These are phyloP conservation scores for Gonium pectorale DNA, from an alignment of 139 green algal species.

Conservation along the genomic window DNA sequence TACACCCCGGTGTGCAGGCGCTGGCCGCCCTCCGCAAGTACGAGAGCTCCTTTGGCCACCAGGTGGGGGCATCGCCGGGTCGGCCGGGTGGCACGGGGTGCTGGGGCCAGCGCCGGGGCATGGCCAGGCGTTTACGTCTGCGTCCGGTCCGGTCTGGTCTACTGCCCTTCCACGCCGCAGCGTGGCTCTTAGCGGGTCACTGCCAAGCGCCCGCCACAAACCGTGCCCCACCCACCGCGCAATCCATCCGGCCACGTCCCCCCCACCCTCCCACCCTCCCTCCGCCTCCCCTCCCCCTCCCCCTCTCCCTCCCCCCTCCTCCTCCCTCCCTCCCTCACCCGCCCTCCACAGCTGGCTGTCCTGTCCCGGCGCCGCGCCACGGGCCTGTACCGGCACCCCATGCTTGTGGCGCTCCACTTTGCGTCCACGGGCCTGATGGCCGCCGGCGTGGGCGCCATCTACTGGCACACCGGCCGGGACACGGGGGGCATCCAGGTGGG, in stretches of 20 bases:
- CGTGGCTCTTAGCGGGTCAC: too few relatives aligned
- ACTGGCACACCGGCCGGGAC: slow-evolving; percentile 61
- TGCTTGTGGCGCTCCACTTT: slow-evolving; percentile 66
- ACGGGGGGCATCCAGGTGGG: slow-evolving; percentile 63
- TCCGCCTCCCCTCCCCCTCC: too few relatives aligned
- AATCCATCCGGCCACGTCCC: too few relatives aligned
- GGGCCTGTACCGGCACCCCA: slow-evolving; percentile 64
- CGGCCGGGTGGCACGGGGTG: not conserved
- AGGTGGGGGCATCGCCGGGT: not conserved
- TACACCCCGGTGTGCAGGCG: slow-evolving; percentile 22
- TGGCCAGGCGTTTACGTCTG: too few relatives aligned
- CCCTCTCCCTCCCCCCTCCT: not conserved
- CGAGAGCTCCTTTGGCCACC: slow-evolving; percentile 41
- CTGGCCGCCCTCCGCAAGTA: slow-evolving; percentile 39
- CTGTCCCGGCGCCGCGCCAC: slow-evolving; percentile 48
- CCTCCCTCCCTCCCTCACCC: not conserved
- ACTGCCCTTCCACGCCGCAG: too few relatives aligned
- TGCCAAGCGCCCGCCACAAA: too few relatives aligned
- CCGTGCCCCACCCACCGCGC: too few relatives aligned
- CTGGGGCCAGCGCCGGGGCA: not conserved
- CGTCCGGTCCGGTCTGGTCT: too few relatives aligned
- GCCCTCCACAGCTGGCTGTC: slow-evolving; percentile 23
- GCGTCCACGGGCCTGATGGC: slow-evolving; percentile 54
- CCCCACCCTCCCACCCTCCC: too few relatives aligned
- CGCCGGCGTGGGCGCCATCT: slow-evolving; percentile 59